Conservation (phyloP, 805 yeast genomes). For the Lachancea quebecensis region DNA sequence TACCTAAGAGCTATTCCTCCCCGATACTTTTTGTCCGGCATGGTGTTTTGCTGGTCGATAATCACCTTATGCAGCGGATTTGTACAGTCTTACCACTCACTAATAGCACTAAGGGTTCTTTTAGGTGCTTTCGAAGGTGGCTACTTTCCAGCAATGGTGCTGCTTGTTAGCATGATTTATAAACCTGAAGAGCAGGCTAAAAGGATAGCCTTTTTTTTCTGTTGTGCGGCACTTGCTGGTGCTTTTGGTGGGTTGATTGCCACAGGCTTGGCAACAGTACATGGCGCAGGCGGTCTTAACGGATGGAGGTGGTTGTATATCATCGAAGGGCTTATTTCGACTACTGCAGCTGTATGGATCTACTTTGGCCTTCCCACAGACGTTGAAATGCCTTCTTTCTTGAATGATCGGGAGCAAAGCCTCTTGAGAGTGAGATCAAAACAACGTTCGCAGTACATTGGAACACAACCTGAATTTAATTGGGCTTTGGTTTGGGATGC, state of each 20-base stretch:
- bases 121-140: constrained; percentile 39
- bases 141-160: constrained; percentile 35
- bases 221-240: constrained; percentile 24
- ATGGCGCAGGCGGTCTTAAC: constrained; percentile 23
- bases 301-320: constrained; percentile 38
- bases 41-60: constrained; percentile 41
- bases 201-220: constrained; percentile 34
- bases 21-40: constrained; percentile 32
- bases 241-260: constrained; percentile 40
- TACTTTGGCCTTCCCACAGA: constrained; percentile 32
- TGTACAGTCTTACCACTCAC: constrained; percentile 34
- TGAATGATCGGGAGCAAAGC: constrained; percentile 28
- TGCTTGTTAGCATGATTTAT: constrained; percentile 35
- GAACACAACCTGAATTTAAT: constrained; percentile 19
- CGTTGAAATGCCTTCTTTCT: constrained; percentile 27
- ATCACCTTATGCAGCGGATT: constrained; percentile 35
- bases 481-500: constrained; percentile 32
- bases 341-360: constrained; percentile 22
- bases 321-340: constrained; percentile 35
- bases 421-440: constrained; percentile 24
- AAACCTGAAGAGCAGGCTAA: constrained; percentile 32
- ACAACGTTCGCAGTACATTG: constrained; percentile 26
- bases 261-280: constrained; percentile 28
- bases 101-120: constrained; percentile 39
- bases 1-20: constrained; percentile 21